These are phyloP conservation scores for Hypsizygus marmoreus DNA, from an alignment of 768 basidiomycete genomes.

Conservation along the genomic window DNA sequence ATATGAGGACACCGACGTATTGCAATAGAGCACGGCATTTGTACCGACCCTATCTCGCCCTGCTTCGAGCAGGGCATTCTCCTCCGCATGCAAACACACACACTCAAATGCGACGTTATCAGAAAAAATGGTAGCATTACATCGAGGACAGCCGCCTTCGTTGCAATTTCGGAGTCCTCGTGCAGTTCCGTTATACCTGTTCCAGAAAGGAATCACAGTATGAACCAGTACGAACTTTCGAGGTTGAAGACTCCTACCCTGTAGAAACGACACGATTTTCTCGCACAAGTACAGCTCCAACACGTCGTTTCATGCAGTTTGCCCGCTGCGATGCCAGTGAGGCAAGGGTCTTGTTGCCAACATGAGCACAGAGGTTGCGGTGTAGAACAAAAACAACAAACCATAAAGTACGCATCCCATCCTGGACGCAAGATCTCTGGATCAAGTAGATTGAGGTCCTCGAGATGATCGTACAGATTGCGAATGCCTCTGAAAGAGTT, in stretches of 20 bases:
- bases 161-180: constrained; percentile 88
- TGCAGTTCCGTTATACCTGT: constrained; percentile 94
- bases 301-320: constrained; percentile 97
- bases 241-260: constrained; percentile 51
- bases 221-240: not conserved
- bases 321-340: constrained; percentile 86
- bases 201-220: constrained; percentile 7
- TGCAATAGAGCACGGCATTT: constrained; percentile 92
- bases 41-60: constrained; percentile 87
- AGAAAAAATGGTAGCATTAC: constrained; percentile 61
- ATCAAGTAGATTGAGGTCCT: constrained; percentile 68
- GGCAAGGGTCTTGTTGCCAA: constrained; percentile 72
- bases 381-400: constrained; percentile 28
- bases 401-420: constrained; percentile 99
- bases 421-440: constrained; percentile 78
- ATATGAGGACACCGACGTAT: constrained; percentile 68
- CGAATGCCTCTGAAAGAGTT: constrained; percentile 62
- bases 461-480: constrained; percentile 64
- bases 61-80: constrained; percentile 94
- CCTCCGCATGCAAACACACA: constrained; percentile 95
- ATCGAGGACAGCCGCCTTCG: constrained; percentile 86
- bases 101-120: constrained; percentile 67
- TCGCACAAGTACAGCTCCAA: constrained; percentile 91
- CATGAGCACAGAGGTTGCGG: not conserved
- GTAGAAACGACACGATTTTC: constrained; percentile 79